phyloP scores from a whole-genome alignment of 164 flowering plant species.

The Berberis vulgaris region DNA sequence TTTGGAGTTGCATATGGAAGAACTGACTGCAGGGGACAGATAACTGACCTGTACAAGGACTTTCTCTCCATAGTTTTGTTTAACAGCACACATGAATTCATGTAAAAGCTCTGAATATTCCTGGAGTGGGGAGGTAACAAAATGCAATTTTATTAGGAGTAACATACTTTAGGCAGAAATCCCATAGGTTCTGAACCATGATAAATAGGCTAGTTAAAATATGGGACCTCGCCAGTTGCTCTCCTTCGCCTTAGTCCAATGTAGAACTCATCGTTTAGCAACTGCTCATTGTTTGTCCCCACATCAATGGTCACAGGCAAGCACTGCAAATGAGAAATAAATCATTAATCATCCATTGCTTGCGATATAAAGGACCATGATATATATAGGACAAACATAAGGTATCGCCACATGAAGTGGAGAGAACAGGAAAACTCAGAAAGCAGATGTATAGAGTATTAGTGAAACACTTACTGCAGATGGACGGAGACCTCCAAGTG shows the following conservation, averaged over 20 bases:
- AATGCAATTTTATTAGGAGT: too few relatives aligned
- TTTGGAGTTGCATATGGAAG: not conserved
- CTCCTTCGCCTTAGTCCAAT: conserved; percentile 75
- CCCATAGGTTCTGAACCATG: too few relatives aligned
- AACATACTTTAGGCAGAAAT: too few relatives aligned
- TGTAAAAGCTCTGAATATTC: conserved; percentile 68
- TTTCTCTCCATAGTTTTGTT: conserved; percentile 87
- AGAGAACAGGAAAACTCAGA: too few relatives aligned
- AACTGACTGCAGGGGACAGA: not conserved
- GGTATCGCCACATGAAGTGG: not conserved
- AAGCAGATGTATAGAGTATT: too few relatives aligned
- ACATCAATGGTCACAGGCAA: conserved; percentile 89
- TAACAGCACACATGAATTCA: conserved; percentile 84
- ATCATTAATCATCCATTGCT: not conserved
- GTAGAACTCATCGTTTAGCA: conserved; percentile 81
- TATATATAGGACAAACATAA: not conserved
- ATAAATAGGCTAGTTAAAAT: too few relatives aligned
- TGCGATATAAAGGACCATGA: not conserved
- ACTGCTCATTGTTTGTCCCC: conserved; percentile 78
- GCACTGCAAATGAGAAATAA: conserved; percentile 38
- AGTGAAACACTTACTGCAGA: conserved; percentile 57
- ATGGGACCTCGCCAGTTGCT: conserved; percentile 66
- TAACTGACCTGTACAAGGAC: conserved; percentile 67
- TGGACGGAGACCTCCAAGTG: conserved; percentile 89
- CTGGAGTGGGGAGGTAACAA: conserved; percentile 18